A percentile compares a stretch with the other conserved stretches of the same genome.
These are phyloP conservation scores for Haplosporangium gracile DNA, from an alignment of 192 early-diverging fungal genomes.

Conservation along the genomic window DNA sequence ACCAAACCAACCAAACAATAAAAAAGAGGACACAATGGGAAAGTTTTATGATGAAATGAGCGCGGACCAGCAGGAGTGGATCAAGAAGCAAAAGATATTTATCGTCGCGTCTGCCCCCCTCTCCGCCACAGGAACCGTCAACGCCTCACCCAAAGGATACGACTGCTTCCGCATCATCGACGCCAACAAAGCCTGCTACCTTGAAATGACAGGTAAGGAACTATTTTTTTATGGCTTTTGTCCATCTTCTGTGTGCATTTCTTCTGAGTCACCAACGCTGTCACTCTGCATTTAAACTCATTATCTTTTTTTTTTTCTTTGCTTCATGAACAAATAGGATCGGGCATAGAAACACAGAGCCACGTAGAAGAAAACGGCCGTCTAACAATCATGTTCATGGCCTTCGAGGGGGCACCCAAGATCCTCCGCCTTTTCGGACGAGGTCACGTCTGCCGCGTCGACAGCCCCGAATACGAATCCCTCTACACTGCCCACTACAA, in stretches of 20 bases:
- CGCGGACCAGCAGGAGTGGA: conserved; percentile 58
- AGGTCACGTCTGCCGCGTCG: conserved; percentile 58
- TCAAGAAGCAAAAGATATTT: conserved; percentile 64
- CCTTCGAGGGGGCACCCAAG: conserved; percentile 69
- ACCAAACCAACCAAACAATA: not conserved
- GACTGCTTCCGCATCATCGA: conserved; percentile 62
- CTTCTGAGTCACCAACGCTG: not conserved
- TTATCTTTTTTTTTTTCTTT: not conserved
- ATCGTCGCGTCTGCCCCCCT: conserved; percentile 64
- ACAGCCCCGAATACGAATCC: conserved; percentile 55
- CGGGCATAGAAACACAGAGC: conserved; percentile 66
- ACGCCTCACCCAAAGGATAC: conserved; percentile 69
- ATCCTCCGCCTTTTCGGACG: conserved; percentile 69
- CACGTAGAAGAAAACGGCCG: conserved; percentile 71
- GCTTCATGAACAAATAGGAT: not conserved
- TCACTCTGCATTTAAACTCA: too few relatives aligned
- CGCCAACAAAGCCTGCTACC: conserved; percentile 36
- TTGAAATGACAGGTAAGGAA: conserved; percentile 41
- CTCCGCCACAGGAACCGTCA: conserved; percentile 59
- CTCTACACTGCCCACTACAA: conserved; percentile 60
- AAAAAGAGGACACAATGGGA: conserved; percentile 41
- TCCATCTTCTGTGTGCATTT: not conserved
- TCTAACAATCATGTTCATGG: conserved; percentile 72
- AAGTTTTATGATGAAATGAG: conserved; percentile 57
- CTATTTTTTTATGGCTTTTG: not conserved